phyloP scores from a whole-genome alignment of 176 grass and related monocot species.

The Hsuehochloa calcarea region DNA sequence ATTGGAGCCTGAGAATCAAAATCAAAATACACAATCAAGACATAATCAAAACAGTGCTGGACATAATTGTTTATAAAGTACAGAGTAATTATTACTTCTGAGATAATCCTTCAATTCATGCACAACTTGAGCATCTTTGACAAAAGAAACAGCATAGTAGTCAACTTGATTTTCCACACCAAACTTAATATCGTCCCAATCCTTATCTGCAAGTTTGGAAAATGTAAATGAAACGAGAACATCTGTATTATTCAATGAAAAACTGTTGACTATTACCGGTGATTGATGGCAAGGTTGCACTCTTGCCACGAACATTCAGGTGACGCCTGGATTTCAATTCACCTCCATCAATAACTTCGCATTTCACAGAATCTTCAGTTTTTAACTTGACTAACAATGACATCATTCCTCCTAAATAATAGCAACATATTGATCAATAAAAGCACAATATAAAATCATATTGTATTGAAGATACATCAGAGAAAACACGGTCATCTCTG shows the following conservation, averaged over 20 bases:
- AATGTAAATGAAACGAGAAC: constrained; percentile 21
- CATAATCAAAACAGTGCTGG: background rate
- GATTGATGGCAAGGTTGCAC: constrained; percentile 96
- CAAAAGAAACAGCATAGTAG: constrained; percentile 98
- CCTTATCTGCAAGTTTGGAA: constrained; percentile 75
- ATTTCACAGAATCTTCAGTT: constrained; percentile 89
- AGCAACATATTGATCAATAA: constrained; percentile 20
- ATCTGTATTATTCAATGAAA: constrained; percentile 6
- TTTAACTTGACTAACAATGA: constrained; percentile 86
- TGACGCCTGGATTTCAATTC: constrained; percentile 97
- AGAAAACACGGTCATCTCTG: background rate
- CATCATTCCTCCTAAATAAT: constrained; percentile 97
- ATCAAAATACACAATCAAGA: constrained; percentile 17
- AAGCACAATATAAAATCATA: constrained; percentile 9
- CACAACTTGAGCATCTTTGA: constrained; percentile 98
- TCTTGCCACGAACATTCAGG: constrained; percentile 97
- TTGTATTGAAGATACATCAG: constrained; percentile 11
- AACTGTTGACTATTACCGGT: constrained; percentile 55
- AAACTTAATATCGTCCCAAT: constrained; percentile 99
- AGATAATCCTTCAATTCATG: constrained; percentile 97
- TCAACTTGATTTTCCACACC: constrained; percentile 98
- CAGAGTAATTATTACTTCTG: constrained; percentile 55
- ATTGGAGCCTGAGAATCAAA: constrained; percentile 61
- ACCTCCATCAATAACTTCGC: constrained; percentile 94
- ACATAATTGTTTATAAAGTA: constrained; percentile 18